Evolutionary conservation across 106 monocot species (phyloP).

Genomic region (Cymbidium sinense): DNA sequence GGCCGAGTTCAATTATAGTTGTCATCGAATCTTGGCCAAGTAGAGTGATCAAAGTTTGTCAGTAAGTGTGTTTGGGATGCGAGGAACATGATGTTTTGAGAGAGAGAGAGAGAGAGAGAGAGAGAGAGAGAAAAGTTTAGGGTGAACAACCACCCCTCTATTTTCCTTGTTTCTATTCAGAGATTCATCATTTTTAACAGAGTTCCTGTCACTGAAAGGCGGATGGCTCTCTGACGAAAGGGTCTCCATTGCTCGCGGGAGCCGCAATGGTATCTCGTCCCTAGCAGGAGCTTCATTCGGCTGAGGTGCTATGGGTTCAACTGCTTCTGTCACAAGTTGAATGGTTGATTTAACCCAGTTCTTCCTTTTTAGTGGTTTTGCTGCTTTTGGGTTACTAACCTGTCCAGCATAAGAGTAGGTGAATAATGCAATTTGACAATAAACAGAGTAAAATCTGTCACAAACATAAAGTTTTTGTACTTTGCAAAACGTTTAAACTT

Average conservation of each 20-base stretch:
- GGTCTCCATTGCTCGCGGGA: slow-evolving; percentile 66
- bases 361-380: slow-evolving; percentile 45
- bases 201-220: slow-evolving; percentile 57
- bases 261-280: slow-evolving; percentile 37
- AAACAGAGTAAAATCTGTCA: neutral
- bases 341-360: slow-evolving; percentile 68
- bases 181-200: slow-evolving; percentile 33
- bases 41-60: too few species aligned
- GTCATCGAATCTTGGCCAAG: too few species aligned
- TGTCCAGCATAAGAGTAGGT: slow-evolving; percentile 6
- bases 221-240: slow-evolving; percentile 12
- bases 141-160: too few species aligned
- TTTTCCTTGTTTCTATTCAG: too few species aligned
- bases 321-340: slow-evolving; percentile 37
- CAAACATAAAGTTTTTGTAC: neutral
- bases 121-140: too few species aligned
- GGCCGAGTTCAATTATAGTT: too few species aligned
- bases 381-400: slow-evolving; percentile 23
- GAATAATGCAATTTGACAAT: too few species aligned
- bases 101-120: too few species aligned
- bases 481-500: neutral
- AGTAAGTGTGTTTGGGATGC: too few species aligned
- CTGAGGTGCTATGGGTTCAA: slow-evolving; percentile 4
- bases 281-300: slow-evolving; percentile 15
- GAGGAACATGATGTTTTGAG: too few species aligned